Conservation (phyloP, 192 early-diverging fungal species). For the Rhizophagus clarus region DNA sequence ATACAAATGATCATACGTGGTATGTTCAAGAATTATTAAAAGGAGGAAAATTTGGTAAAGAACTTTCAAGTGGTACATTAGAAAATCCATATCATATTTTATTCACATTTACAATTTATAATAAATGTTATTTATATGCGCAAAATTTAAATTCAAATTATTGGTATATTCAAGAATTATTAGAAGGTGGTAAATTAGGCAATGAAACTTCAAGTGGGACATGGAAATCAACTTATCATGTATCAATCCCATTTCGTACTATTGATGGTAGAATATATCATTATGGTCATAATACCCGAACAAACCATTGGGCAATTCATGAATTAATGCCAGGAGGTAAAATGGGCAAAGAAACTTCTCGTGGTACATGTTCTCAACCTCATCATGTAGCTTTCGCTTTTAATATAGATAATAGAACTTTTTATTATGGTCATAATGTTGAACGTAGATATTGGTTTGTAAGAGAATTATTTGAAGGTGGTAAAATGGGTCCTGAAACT, state of each 20-base stretch:
- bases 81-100: not conserved
- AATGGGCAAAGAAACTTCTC: not conserved
- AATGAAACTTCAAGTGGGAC: not conserved
- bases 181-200: constrained; percentile 1
- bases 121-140: constrained; percentile 1
- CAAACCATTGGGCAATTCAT: not conserved
- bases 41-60: not conserved
- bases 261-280: not conserved
- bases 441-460: constrained; percentile 3
- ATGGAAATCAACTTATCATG: not conserved
- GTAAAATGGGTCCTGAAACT: not conserved
- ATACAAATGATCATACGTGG: not conserved
- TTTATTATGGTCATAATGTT: constrained; percentile 4
- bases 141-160: not conserved
- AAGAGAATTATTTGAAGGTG: constrained; percentile 10
- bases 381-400: not conserved
- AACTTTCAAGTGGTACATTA: not conserved
- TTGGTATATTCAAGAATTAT: constrained; percentile 16
- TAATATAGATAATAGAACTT: not conserved
- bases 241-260: not conserved
- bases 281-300: not conserved
- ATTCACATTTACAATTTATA: not conserved
- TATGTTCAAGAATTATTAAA: not conserved
- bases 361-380: not conserved
- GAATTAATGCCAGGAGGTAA: not conserved